Conservation (phyloP, 31 red algal genomes). For the Endocladia muricata region DNA sequence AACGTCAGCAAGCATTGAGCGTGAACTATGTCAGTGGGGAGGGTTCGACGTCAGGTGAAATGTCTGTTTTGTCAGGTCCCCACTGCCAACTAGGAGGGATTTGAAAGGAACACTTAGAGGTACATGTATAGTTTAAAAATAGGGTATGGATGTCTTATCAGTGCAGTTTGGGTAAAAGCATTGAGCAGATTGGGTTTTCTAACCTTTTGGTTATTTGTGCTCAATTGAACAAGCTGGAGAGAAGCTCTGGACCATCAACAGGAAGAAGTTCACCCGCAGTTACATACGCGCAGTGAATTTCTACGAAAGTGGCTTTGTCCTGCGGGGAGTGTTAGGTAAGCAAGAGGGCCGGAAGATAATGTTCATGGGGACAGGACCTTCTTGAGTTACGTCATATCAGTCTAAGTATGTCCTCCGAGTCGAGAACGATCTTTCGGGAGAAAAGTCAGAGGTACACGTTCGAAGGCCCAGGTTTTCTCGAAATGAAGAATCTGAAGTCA, state of each 20-base stretch:
- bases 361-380: not conserved
- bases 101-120: not conserved
- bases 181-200: too few species aligned
- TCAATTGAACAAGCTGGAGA: too few species aligned
- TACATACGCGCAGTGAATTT: not conserved
- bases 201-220: too few species aligned
- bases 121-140: not conserved
- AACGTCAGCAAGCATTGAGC: too few species aligned
- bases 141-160: too few species aligned
- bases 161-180: too few species aligned
- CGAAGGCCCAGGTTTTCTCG: constrained; percentile 13
- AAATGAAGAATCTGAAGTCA: constrained; percentile 12
- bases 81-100: not conserved
- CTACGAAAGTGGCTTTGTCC: not conserved
- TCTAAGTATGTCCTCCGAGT: constrained; percentile 11
- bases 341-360: not conserved
- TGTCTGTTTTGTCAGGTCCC: too few species aligned
- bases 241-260: not conserved
- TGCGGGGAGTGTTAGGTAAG: not conserved
- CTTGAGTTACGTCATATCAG: not conserved
- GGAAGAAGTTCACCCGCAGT: not conserved
- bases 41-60: too few species aligned
- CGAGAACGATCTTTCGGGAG: not conserved
- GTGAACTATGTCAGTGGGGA: too few species aligned
- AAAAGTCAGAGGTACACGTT: constrained; percentile 2